Conservation (phyloP, 2,329 filamentous ascomycete species). For the Penicillium brevicompactum region DNA sequence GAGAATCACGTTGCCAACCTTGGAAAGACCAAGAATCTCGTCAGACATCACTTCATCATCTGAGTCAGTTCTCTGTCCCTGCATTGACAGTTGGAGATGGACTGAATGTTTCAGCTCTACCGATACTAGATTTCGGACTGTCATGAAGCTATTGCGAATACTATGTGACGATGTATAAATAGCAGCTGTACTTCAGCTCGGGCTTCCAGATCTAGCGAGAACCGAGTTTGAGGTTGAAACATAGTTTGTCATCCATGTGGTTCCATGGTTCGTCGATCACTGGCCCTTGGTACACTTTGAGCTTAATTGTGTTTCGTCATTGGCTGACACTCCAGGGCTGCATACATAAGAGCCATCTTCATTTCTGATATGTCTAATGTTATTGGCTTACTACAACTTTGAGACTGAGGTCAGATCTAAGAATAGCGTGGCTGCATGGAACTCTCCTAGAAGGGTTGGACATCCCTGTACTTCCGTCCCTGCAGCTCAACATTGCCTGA, state of each 20-base stretch:
- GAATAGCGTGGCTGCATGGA: slow-evolving; percentile 9
- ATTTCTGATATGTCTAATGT: not conserved
- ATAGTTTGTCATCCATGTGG: slow-evolving; percentile 5
- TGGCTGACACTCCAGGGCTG: not conserved
- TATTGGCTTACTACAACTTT: no score
- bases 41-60: slow-evolving; percentile 17
- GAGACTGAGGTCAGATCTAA: slow-evolving; percentile 13
- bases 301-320: not conserved
- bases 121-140: not conserved
- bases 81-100: not conserved
- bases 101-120: not conserved
- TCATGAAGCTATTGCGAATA: not conserved
- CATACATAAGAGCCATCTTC: no score
- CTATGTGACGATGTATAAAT: slow-evolving; percentile 3
- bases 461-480: no score
- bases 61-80: slow-evolving; percentile 13
- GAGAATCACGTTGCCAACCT: not conserved
- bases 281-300: not conserved
- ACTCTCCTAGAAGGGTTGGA: no score
- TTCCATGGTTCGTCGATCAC: not conserved
- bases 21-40: slow-evolving; percentile 13
- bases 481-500: no score
- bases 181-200: no score
- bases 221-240: slow-evolving; percentile 16
- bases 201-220: not conserved